Base-by-base conservation (phyloP, 2,329 filamentous ascomycete genomes). In the Didymella arachidicola region DNA sequence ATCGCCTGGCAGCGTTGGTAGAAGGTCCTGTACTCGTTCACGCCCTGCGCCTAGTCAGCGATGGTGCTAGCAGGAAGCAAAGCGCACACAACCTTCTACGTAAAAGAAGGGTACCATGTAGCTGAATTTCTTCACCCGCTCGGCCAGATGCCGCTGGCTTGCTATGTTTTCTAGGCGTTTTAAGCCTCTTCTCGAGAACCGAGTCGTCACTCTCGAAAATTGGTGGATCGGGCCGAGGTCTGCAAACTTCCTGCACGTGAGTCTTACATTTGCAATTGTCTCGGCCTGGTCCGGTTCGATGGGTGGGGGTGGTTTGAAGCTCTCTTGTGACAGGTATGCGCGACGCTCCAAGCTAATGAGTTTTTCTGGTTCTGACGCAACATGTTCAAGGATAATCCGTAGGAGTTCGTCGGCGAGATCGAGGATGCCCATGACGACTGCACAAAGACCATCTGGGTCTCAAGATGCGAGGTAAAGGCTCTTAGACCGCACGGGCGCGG, bases 41-140 rank as follows among this genome's bases (percentile, higher is more conserved):
- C 77, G 67, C 61, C 77, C 77, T 78, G 60, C 50, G 53, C 59
- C 60, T 26, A 18, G 70, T 74, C 53, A 76, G 68, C 59, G 55
- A 65, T 43, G 45, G 16, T 49, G 52, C 41, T 45, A 56, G 55
- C 26, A 34, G 41, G 34, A 26, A 43, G 16, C 18, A 26, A 2
- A 1, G 7, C 26, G 26, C 29, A 38, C 18, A 41, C 27, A 71
- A 84, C 84, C 82, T 77, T 82, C 77, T 58, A 80, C 79, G 72
- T 85, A 86, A 69, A 86, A 86, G 66, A 83, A 84, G 4, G 84
- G 84, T 54, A 87, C 82, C 73, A 86, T 80, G 71, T 87, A 87
- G 62, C 83, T 85, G 72, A 87, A 85, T 67, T 86, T 85, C 68
- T 83, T 84, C 59, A 86, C 84, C 69, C 84, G 79, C 52, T 76